Conservation (phyloP, 306 rosid genomes). For the Gillenia trifoliata region DNA sequence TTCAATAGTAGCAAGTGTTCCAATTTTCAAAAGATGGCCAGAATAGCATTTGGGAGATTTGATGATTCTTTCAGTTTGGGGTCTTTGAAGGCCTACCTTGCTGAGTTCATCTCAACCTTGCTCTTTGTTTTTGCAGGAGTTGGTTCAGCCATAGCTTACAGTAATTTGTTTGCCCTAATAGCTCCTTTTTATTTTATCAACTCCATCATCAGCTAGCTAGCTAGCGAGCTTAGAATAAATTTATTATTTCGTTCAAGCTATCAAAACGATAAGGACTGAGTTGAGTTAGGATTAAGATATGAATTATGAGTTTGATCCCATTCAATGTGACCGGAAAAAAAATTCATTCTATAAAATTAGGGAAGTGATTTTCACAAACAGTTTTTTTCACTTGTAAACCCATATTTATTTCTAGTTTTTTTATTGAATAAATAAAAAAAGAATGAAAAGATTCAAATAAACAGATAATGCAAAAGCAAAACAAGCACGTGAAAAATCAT, state of each 20-base stretch:
- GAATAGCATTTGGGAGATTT: conserved; percentile 67
- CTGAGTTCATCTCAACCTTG: conserved; percentile 89
- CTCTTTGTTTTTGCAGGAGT: conserved; percentile 89
- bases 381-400: not conserved
- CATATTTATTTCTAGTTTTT: too few species aligned
- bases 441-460: too few species aligned
- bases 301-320: not conserved
- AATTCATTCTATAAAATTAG: not conserved
- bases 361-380: not conserved
- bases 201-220: not conserved
- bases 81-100: conserved; percentile 72
- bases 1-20: conserved; percentile 8
- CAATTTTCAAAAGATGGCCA: conserved; percentile 38
- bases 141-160: conserved; percentile 83
- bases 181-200: not conserved
- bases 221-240: not conserved
- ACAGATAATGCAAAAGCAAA: too few species aligned
- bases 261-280: not conserved
- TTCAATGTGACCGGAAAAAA: not conserved
- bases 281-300: not conserved
- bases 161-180: conserved; percentile 20
- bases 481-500: not conserved
- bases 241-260: not conserved
- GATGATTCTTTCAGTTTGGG: conserved; percentile 68
- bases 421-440: too few species aligned